These are phyloP conservation scores for Marasmius fiardii DNA, from an alignment of 1,284 basidiomycete species.

Conservation along the genomic window DNA sequence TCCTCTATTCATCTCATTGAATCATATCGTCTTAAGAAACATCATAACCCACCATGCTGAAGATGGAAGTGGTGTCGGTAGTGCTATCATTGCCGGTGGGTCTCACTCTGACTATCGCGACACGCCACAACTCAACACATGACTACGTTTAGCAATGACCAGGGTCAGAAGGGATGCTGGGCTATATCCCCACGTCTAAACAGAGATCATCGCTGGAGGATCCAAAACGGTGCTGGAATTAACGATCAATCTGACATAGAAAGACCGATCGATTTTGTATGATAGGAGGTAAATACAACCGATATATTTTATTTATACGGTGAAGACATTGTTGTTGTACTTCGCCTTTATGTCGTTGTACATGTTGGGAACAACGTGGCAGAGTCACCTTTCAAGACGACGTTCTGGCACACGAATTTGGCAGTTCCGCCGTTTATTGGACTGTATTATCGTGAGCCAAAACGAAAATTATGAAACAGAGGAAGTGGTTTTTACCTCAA, in stretches of 20 bases:
- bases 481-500: slow-evolving; percentile 29
- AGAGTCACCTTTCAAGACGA: slow-evolving; percentile 7
- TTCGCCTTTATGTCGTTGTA: slow-evolving; percentile 1
- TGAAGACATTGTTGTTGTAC: background rate
- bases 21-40: slow-evolving; percentile 43
- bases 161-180: slow-evolving; percentile 35
- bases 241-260: background rate
- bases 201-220: background rate
- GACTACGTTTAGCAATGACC: slow-evolving; percentile 34
- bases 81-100: slow-evolving; percentile 90
- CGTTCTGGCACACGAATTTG: slow-evolving; percentile 10
- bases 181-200: slow-evolving; percentile 29
- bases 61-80: slow-evolving; percentile 94
- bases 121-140: slow-evolving; percentile 2
- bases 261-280: background rate
- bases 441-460: background rate
- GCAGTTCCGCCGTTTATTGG: slow-evolving; percentile 3
- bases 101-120: slow-evolving; percentile 12
- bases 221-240: background rate
- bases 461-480: background rate
- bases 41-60: slow-evolving; percentile 91
- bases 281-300: background rate
- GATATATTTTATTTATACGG: too few relatives aligned
- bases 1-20: too few relatives aligned
- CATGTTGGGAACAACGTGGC: slow-evolving; percentile 10